Evolutionary conservation across 1,284 basidiomycete species (phyloP).

Genomic region (Boletus semigastroideus): DNA sequence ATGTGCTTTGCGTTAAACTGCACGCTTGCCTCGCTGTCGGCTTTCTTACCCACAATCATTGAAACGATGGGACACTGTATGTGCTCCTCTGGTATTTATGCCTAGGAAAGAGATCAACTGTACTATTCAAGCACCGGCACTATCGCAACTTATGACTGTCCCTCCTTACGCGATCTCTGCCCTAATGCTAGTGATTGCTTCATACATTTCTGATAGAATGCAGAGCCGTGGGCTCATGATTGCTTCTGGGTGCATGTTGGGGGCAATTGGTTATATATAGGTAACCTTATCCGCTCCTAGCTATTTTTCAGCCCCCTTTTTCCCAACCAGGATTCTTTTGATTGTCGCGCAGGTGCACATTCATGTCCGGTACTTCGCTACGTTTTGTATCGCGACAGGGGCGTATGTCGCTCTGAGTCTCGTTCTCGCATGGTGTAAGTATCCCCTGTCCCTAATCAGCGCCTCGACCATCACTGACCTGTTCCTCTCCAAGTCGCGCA

Average conservation of each 20-base stretch:
- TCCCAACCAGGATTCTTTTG: slow-evolving; percentile 22
- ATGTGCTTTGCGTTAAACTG: slow-evolving; percentile 80
- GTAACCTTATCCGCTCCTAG: background rate
- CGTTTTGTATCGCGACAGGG: slow-evolving; percentile 67
- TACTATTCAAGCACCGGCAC: slow-evolving; percentile 42
- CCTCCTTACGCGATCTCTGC: slow-evolving; percentile 80
- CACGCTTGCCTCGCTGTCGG: slow-evolving; percentile 75
- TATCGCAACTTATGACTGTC: slow-evolving; percentile 72
- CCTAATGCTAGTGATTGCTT: slow-evolving; percentile 59
- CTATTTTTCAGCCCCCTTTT: background rate
- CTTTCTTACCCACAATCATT: slow-evolving; percentile 85
- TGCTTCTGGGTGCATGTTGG: slow-evolving; percentile 46
- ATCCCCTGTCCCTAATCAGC: background rate
- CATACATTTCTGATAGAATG: slow-evolving; percentile 67
- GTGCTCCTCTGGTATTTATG: slow-evolving; percentile 8
- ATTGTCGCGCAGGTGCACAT: slow-evolving; percentile 34
- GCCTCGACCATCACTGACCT: background rate
- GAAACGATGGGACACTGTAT: slow-evolving; percentile 65
- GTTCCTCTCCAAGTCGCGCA: slow-evolving; percentile 50
- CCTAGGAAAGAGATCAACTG: background rate
- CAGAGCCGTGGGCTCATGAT: slow-evolving; percentile 71
- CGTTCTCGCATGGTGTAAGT: slow-evolving; percentile 72
- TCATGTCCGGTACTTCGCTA: slow-evolving; percentile 63
- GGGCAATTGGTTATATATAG: slow-evolving; percentile 59
- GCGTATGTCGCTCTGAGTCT: slow-evolving; percentile 68